phyloP scores from a whole-genome alignment of 164 flowering plant species.

The Magnolia sinica region DNA sequence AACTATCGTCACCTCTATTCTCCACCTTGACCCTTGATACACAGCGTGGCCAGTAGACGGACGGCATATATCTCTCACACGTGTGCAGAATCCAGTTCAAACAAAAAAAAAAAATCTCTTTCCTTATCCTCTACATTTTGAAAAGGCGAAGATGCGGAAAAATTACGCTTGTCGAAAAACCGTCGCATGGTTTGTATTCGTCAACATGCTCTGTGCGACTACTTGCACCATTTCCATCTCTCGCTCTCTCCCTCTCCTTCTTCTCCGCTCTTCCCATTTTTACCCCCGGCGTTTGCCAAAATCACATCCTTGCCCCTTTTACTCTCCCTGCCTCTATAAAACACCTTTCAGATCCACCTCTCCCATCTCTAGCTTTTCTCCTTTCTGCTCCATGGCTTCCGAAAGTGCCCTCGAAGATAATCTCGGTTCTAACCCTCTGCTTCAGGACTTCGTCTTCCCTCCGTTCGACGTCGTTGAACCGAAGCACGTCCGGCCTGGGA shows the following conservation, averaged over 20 bases:
- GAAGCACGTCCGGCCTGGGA: slow-evolving; percentile 80
- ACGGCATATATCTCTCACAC: not conserved
- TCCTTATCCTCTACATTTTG: not conserved
- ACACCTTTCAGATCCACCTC: slow-evolving; percentile 2
- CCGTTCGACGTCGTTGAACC: slow-evolving; percentile 77
- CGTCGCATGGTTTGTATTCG: not conserved
- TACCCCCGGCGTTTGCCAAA: slow-evolving; percentile 35
- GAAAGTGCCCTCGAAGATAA: slow-evolving; percentile 15
- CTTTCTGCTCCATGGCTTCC: slow-evolving; percentile 5
- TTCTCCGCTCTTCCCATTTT: slow-evolving; percentile 7
- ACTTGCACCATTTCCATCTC: slow-evolving; percentile 22
- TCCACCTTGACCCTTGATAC: not conserved
- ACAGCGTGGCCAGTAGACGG: not conserved
- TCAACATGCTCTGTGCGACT: not conserved
- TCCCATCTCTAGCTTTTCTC: not conserved
- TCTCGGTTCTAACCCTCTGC: slow-evolving; percentile 39
- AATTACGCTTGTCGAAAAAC: not conserved
- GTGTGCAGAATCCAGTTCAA: not conserved
- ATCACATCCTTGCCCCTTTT: slow-evolving; percentile 73
- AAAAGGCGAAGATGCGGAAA: not conserved
- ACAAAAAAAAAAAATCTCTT: not conserved
- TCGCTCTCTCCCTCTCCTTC: slow-evolving; percentile 24
- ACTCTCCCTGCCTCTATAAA: slow-evolving; percentile 61
- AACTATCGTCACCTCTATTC: too few species aligned
- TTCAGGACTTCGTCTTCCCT: slow-evolving; percentile 72